Evolutionary conservation across 345 rosid genomes (phyloP).

Genomic region (Pugionium dolabratum): DNA sequence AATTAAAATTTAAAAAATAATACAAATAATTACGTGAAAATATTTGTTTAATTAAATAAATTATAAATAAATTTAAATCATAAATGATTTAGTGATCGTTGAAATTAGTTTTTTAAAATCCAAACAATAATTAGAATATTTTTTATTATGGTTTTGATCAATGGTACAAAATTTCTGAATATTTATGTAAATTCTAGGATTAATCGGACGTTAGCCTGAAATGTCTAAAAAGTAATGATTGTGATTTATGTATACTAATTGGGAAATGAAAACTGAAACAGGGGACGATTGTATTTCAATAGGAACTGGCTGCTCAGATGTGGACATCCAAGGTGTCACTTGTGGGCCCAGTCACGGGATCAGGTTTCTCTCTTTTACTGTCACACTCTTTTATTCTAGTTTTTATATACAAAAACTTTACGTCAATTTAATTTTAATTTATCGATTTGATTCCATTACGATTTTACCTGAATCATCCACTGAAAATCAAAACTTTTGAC

Average conservation of each 20-base stretch:
- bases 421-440: background rate
- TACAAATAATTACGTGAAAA: no score
- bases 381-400: background rate
- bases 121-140: no score
- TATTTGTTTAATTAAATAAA: no score
- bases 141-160: no score
- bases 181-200: no score
- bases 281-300: constrained; percentile 90
- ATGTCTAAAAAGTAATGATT: background rate
- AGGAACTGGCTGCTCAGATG: constrained; percentile 75
- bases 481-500: constrained; percentile 4
- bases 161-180: no score
- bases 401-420: background rate
- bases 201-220: no score
- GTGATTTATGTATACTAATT: background rate
- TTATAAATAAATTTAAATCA: no score
- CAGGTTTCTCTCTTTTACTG: constrained; percentile 48
- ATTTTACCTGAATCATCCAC: constrained; percentile 9
- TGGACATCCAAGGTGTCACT: constrained; percentile 67
- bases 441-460: constrained; percentile 15
- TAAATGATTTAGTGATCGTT: no score
- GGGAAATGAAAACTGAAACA: constrained; percentile 31
- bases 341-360: constrained; percentile 97
- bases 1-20: no score
- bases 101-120: no score